These are phyloP conservation scores for Mycena vulgaris DNA, from an alignment of 768 basidiomycete genomes.

Conservation along the genomic window DNA sequence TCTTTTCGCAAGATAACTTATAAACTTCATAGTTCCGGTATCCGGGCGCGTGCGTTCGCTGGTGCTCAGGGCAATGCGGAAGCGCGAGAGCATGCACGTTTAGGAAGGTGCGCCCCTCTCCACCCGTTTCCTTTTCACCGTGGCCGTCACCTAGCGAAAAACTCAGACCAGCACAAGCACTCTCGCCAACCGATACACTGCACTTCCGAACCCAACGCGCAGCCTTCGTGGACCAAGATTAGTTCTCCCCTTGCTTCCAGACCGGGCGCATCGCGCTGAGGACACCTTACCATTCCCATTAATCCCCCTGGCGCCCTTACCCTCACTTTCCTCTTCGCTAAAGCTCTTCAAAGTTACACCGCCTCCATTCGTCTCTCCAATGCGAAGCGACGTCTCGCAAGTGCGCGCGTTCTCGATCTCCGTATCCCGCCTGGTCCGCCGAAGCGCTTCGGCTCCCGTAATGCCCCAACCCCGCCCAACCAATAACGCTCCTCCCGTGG, in stretches of 20 bases:
- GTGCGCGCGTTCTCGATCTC: background rate
- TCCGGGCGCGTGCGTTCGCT: too few species aligned
- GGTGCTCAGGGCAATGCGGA: background rate
- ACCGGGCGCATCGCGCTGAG: background rate
- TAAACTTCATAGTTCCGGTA: background rate
- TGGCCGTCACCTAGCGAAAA: background rate
- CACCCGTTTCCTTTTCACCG: background rate
- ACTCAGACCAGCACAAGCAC: background rate
- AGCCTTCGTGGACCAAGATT: background rate
- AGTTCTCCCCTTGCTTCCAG: background rate
- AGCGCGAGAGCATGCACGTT: constrained; percentile 4
- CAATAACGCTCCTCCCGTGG: background rate
- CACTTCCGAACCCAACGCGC: background rate
- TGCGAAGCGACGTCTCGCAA: background rate
- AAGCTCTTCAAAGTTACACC: background rate
- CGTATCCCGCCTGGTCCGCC: background rate
- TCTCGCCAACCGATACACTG: background rate
- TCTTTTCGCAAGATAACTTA: constrained; percentile 3
- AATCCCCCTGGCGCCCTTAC: background rate
- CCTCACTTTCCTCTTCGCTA: background rate
- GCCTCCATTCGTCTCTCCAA: constrained; percentile 1
- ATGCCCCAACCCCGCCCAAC: background rate
- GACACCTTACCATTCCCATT: background rate
- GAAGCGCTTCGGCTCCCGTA: constrained; percentile 3
- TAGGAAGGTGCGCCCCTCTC: background rate